A percentile compares a stretch with the other conserved stretches of the same genome.
phyloP scores from a whole-genome alignment of 768 basidiomycete genomes.

The Collybiopsis luxurians region DNA sequence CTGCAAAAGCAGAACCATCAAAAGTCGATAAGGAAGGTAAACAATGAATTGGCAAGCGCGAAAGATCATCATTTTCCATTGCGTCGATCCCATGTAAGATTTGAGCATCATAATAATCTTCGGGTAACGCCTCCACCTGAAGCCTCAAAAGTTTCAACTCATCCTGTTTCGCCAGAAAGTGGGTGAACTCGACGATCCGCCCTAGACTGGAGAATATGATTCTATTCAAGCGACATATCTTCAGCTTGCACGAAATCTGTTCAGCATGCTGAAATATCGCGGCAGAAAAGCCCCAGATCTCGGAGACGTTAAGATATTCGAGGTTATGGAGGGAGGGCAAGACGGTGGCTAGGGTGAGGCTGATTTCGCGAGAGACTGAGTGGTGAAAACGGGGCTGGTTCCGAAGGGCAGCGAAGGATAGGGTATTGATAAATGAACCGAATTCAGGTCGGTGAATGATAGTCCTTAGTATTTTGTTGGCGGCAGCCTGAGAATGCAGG shows the following conservation, averaged over 20 bases:
- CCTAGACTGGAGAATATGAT: neutral
- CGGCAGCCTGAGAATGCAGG: neutral
- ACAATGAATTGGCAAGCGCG: neutral
- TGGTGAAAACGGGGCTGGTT: neutral
- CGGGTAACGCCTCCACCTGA: neutral
- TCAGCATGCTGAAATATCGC: neutral
- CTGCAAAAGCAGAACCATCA: neutral
- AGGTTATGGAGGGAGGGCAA: neutral
- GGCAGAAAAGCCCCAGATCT: constrained; percentile 4
- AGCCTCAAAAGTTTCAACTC: neutral
- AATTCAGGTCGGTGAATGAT: neutral
- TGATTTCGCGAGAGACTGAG: neutral
- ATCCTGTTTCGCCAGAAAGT: neutral
- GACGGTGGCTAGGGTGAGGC: neutral
- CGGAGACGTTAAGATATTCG: neutral
- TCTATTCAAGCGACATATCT: neutral
- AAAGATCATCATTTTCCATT: neutral
- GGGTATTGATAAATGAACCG: neutral
- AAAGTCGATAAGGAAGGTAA: neutral
- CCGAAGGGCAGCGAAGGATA: neutral
- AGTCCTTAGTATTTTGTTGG: neutral
- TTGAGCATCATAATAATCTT: neutral
- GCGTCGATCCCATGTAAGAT: neutral
- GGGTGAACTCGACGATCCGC: neutral
- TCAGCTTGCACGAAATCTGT: neutral